phyloP scores from a whole-genome alignment of 306 rosid species.

The Prunus salicina region DNA sequence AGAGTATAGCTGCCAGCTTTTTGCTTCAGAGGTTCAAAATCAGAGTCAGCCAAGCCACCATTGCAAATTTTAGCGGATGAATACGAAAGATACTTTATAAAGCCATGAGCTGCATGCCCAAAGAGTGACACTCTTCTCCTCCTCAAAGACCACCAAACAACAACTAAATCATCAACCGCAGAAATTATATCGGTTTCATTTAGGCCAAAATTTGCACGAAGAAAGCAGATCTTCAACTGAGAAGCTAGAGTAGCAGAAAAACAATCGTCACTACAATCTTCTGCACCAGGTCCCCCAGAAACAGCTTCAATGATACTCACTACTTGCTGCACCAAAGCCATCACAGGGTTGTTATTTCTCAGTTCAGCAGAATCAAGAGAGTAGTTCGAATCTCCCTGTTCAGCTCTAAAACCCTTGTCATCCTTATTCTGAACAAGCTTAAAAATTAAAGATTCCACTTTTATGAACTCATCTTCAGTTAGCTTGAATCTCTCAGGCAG shows the following conservation, averaged over 20 bases:
- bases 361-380: slow-evolving; percentile 44
- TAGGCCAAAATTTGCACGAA: slow-evolving; percentile 46
- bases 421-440: slow-evolving; percentile 44
- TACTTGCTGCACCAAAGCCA: slow-evolving; percentile 45
- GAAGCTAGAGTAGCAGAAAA: slow-evolving; percentile 67
- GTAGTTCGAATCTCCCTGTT: slow-evolving; percentile 35
- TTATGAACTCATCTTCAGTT: slow-evolving; percentile 62
- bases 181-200: slow-evolving; percentile 44
- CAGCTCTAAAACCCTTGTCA: slow-evolving; percentile 41
- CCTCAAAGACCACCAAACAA: slow-evolving; percentile 88
- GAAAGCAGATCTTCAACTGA: slow-evolving; percentile 60
- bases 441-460: slow-evolving; percentile 53
- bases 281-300: slow-evolving; percentile 71
- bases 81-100: slow-evolving; percentile 69
- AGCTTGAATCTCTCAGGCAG: slow-evolving; percentile 69
- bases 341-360: slow-evolving; percentile 37
- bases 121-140: slow-evolving; percentile 83
- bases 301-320: slow-evolving; percentile 73
- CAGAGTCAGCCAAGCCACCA: slow-evolving; percentile 50
- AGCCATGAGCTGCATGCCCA: slow-evolving; percentile 90
- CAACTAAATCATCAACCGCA: slow-evolving; percentile 54
- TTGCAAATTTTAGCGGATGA: slow-evolving; percentile 58
- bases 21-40: slow-evolving; percentile 54
- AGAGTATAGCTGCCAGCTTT: slow-evolving; percentile 78
- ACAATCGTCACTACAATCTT: slow-evolving; percentile 65